Percentiles rank a stretch among this genome's conserved stretches.
Conservation (phyloP, 1,284 basidiomycete species). For the Papiliotrema laurentii region DNA sequence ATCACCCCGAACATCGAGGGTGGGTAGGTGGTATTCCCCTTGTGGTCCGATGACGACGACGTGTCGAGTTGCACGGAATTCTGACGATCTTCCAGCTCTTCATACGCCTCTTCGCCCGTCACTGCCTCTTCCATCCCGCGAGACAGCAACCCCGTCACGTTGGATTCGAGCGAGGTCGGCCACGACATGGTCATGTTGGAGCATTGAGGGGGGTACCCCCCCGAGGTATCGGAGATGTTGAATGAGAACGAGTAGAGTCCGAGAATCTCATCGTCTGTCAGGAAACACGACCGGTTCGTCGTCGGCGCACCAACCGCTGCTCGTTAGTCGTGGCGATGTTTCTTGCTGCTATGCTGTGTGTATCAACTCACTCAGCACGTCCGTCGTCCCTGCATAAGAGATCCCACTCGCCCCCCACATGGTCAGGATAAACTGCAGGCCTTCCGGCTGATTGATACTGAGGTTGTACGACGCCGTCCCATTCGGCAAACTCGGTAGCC, state of each 20-base stretch:
- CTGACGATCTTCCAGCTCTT: not conserved
- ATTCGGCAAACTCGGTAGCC: constrained; percentile 35
- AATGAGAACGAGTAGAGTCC: constrained; percentile 43
- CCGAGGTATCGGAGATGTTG: constrained; percentile 29
- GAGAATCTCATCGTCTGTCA: constrained; percentile 30
- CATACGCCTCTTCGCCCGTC: not conserved
- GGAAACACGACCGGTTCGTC: constrained; percentile 30
- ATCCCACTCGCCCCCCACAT: constrained; percentile 45
- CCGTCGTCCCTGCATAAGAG: constrained; percentile 38
- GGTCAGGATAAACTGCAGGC: constrained; percentile 37
- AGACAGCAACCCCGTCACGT: constrained; percentile 14
- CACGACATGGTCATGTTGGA: constrained; percentile 41
- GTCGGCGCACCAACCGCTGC: constrained; percentile 24
- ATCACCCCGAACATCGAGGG: constrained; percentile 46
- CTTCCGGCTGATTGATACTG: constrained; percentile 32
- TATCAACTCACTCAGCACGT: constrained; percentile 43
- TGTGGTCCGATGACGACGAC: constrained; percentile 17
- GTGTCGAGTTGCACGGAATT: not conserved
- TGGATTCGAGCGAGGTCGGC: constrained; percentile 40
- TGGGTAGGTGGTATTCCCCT: constrained; percentile 41
- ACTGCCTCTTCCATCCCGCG: not conserved
- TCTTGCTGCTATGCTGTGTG: no score
- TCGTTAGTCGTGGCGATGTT: not conserved
- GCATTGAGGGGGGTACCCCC: constrained; percentile 37
- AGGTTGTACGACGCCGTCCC: constrained; percentile 31